phyloP scores from a whole-genome alignment of 768 basidiomycete species.

The Leucocoprinus leucothites region DNA sequence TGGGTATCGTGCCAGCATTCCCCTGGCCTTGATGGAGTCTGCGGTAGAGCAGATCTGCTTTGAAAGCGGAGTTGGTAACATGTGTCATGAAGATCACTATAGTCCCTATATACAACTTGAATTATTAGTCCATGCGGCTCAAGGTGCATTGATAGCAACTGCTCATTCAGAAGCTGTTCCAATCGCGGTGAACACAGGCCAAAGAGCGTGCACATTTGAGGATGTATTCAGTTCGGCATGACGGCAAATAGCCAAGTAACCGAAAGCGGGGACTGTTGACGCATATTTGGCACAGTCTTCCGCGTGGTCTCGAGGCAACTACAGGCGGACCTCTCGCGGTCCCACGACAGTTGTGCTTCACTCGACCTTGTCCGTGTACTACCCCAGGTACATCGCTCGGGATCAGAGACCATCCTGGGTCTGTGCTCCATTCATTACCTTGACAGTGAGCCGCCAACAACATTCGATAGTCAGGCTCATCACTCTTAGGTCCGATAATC shows the following conservation, averaged over 20 bases:
- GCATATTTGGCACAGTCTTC: conserved; percentile 2
- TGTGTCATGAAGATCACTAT: too few relatives aligned
- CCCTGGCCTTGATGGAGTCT: too few relatives aligned
- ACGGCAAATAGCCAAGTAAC: background rate
- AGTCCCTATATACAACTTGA: too few relatives aligned
- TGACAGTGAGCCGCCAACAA: conserved; percentile 1
- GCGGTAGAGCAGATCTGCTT: background rate
- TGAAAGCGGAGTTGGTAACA: too few relatives aligned
- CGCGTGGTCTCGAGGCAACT: conserved; percentile 1
- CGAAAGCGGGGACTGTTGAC: conserved; percentile 8
- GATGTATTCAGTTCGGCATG: too few relatives aligned
- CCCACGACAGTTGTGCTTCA: conserved; percentile 13
- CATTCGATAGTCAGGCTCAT: conserved; percentile 6
- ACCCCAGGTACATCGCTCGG: conserved; percentile 26
- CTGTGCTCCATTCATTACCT: conserved; percentile 11
- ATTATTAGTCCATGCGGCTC: too few relatives aligned
- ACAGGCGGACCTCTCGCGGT: conserved; percentile 10
- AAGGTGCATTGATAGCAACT: too few relatives aligned
- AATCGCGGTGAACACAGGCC: too few relatives aligned
- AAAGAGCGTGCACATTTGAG: too few relatives aligned
- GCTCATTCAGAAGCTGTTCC: too few relatives aligned
- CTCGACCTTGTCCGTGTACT: conserved; percentile 22
- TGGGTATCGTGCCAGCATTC: background rate
- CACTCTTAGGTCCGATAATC: conserved; percentile 11
- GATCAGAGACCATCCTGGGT: conserved; percentile 26